phyloP scores from a whole-genome alignment of 129 eudicot genomes.

The Pulicaria dysenterica region DNA sequence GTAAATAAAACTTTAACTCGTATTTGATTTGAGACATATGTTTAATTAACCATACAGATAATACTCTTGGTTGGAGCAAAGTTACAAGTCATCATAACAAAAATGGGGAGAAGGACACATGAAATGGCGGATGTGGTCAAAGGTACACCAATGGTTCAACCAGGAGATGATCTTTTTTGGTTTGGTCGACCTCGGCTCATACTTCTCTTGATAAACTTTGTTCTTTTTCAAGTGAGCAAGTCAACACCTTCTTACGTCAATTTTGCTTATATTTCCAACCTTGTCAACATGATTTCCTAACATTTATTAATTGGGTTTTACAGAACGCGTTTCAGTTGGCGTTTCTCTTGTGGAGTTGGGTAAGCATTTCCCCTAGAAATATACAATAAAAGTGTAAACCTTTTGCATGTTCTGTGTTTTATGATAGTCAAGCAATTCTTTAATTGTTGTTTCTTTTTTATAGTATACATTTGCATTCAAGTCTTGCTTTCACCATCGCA shows the following conservation, averaged over 20 bases:
- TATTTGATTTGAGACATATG: neutral
- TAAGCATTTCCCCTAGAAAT: slow-evolving; percentile 34
- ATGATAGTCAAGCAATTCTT: slow-evolving; percentile 2
- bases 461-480: slow-evolving; percentile 58
- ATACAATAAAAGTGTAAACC: neutral
- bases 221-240: slow-evolving; percentile 56
- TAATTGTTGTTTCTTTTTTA: neutral
- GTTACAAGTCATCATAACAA: slow-evolving; percentile 65
- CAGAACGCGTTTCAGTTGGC: slow-evolving; percentile 80
- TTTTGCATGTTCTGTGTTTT: neutral
- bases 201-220: slow-evolving; percentile 61
- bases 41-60: slow-evolving; percentile 35
- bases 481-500: slow-evolving; percentile 55
- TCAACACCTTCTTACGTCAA: neutral
- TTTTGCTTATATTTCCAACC: neutral
- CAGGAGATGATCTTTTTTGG: slow-evolving; percentile 74
- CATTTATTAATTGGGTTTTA: slow-evolving; percentile 9
- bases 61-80: slow-evolving; percentile 65
- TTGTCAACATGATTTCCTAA: slow-evolving; percentile 9
- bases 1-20: neutral
- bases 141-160: slow-evolving; percentile 57
- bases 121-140: slow-evolving; percentile 54
- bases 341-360: slow-evolving; percentile 69
- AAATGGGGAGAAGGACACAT: slow-evolving; percentile 57
- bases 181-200: slow-evolving; percentile 61